These are phyloP conservation scores for Populus hybrid DNA, from an alignment of 441 rosid species.

Conservation along the genomic window DNA sequence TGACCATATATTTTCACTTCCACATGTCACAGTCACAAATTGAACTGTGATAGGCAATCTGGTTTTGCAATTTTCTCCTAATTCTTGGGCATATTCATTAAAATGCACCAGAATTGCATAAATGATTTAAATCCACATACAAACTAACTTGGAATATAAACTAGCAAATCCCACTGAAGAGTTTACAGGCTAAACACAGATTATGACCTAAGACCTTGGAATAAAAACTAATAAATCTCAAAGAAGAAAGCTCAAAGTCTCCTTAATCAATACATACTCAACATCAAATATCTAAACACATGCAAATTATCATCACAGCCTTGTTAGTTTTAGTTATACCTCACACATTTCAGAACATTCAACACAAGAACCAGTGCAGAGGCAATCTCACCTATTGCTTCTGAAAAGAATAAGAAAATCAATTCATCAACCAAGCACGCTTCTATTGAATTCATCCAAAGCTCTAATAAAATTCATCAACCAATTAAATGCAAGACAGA, in stretches of 20 bases:
- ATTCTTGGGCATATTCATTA: neutral
- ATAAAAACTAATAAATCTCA: conserved; percentile 12
- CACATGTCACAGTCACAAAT: neutral
- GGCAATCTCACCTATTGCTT: neutral
- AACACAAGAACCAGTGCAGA: conserved; percentile 6
- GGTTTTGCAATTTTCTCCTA: neutral
- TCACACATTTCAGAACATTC: conserved; percentile 1
- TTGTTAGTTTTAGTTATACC: neutral
- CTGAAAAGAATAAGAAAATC: neutral
- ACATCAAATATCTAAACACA: conserved; percentile 4
- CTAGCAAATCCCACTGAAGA: neutral
- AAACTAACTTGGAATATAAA: neutral
- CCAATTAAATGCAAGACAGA: neutral
- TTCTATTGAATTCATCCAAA: neutral
- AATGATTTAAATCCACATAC: neutral
- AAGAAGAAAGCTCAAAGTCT: conserved; percentile 1
- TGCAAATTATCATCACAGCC: conserved; percentile 1
- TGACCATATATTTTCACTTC: neutral
- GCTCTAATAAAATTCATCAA: neutral
- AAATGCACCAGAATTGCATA: neutral
- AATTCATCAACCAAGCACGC: neutral
- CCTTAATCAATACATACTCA: conserved; percentile 7
- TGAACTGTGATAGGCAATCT: neutral
- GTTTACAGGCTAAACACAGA: neutral
- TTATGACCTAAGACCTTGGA: neutral